Evolutionary conservation across 2,329 filamentous ascomycete species (phyloP), one percentile per base, ranked within the genome.

Genomic region (Pseudocercospora fuligena): DNA sequence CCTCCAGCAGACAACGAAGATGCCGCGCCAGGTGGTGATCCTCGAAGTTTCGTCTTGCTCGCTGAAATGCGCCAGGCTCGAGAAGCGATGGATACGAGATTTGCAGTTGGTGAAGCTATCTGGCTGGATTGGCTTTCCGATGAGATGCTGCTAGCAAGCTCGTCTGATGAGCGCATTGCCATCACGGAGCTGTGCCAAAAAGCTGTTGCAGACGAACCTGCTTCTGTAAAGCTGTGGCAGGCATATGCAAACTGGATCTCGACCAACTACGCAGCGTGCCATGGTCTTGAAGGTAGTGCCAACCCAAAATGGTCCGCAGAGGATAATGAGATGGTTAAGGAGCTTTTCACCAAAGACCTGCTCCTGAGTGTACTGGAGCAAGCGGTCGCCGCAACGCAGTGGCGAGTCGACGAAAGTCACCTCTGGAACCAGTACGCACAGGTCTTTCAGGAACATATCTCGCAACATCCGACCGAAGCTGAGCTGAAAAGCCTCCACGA

Each of bases 71-170:
- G 81, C 36, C 80, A 83, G 69, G 82, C 83, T 3, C 83, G 87
- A 65, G 84, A 86, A 71, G 83, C 84, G 62, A 88, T 90, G 84
- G 85, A 87, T 70, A 84, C 85, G 61, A 83, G 87, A 21, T 90
- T 89, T 72, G 89, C 90, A 54, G 84, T 93, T 71, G 91, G 91
- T 73, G 92, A 95, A 82, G 88, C 91, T 66, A 86, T 86, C 77
- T 95, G 92, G 92, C 80, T 91, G 72, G 90, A 91, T 73, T 92
- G 91, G 79, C 85, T 94, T 70, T 88, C 92, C 68, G 92, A 94
- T 78, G 87, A 91, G 72, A 87, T 85, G 82, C 85, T 79, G 81
- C 83, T 80, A 82, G 90, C 75, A 76, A 82, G 75, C 81, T 89
- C 76, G 79, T 76, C 91, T 63, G 90, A 93, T 68, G 86, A 88